Evolutionary conservation across 208 protist genomes (phyloP).

Genomic region (Angomonas ambiguus): DNA sequence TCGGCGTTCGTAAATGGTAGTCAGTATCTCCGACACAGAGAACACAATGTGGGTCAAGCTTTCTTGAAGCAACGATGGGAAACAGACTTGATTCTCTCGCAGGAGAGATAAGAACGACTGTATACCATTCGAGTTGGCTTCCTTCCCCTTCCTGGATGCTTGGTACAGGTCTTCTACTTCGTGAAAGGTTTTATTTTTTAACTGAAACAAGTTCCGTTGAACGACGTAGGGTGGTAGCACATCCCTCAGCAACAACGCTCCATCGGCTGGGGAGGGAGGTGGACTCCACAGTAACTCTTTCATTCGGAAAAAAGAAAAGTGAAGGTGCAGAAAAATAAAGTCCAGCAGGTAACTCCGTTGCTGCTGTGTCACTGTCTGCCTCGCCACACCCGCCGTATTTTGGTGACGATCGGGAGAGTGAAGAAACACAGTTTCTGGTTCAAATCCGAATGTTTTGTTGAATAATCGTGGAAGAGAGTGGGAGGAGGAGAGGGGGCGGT

Average conservation of each 20-base stretch:
- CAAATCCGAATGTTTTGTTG: neutral
- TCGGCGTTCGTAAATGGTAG: neutral
- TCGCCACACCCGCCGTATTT: neutral
- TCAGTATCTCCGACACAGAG: neutral
- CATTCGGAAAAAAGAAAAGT: neutral
- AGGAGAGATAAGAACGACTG: neutral
- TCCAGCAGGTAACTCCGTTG: neutral
- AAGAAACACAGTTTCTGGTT: too few species aligned
- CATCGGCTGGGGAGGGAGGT: neutral
- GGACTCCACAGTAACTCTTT: neutral
- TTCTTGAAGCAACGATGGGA: neutral
- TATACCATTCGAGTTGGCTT: neutral
- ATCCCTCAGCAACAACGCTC: neutral
- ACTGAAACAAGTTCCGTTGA: neutral
- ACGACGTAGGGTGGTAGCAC: neutral
- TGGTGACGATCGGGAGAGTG: too few species aligned
- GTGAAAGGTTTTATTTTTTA: neutral
- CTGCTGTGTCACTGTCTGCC: neutral
- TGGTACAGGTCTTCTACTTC: conserved; percentile 1
- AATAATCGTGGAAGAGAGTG: neutral
- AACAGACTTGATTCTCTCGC: neutral
- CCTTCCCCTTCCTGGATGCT: too few species aligned
- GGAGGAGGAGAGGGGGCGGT: neutral
- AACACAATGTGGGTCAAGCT: neutral
- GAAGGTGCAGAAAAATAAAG: neutral